These are phyloP conservation scores for Mycena latifolia DNA, from an alignment of 768 basidiomycete genomes.

Conservation along the genomic window DNA sequence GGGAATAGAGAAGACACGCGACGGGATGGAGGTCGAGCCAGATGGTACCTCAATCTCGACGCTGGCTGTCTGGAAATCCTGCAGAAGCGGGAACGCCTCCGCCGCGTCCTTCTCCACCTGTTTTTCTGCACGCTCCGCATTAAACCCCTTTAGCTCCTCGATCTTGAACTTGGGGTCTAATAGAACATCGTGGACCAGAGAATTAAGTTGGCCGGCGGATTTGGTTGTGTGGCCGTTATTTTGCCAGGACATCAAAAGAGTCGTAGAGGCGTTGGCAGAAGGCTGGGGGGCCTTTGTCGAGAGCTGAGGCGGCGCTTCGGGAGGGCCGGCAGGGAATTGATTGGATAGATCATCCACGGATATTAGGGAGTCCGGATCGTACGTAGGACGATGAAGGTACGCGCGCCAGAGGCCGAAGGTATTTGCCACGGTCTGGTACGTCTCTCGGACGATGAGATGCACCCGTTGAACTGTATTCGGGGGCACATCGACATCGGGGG, in stretches of 20 bases:
- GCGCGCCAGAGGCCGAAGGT: slow-evolving; percentile 21
- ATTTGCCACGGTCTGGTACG: slow-evolving; percentile 14
- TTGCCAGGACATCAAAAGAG: slow-evolving; percentile 22
- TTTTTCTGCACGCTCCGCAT: slow-evolving; percentile 24
- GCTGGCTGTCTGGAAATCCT: background rate
- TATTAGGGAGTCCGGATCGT: slow-evolving; percentile 25
- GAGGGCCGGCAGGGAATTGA: background rate
- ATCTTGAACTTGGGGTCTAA: slow-evolving; percentile 27
- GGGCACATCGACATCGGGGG: background rate
- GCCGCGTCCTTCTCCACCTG: background rate
- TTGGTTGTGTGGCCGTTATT: slow-evolving; percentile 33
- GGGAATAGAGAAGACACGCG: slow-evolving; percentile 35
- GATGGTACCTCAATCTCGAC: background rate
- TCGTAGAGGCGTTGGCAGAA: background rate
- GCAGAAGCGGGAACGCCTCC: background rate
- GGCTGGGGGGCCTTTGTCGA: background rate
- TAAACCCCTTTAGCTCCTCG: slow-evolving; percentile 26
- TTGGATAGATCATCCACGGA: slow-evolving; percentile 20
- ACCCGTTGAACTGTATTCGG: no score
- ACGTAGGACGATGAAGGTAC: slow-evolving; percentile 29
- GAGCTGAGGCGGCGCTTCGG: background rate
- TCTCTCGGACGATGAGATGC: slow-evolving; percentile 24
- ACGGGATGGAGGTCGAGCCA: no score
- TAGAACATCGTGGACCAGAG: slow-evolving; percentile 33
- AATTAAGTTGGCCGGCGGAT: slow-evolving; percentile 26